Conservation (phyloP, 805 yeast species). For the Candida khao-thaluensis region DNA sequence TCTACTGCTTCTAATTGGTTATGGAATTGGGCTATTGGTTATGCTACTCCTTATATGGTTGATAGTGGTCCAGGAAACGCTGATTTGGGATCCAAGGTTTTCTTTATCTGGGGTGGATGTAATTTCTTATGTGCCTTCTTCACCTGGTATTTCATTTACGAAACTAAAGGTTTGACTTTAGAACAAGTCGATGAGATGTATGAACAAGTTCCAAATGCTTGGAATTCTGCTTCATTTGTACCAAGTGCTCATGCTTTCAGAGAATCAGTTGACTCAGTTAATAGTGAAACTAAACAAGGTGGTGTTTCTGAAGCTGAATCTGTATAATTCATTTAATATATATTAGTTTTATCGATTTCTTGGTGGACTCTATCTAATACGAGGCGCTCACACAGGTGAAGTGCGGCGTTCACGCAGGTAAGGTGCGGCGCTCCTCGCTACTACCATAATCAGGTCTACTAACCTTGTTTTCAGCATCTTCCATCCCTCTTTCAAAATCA, state of each 20-base stretch:
- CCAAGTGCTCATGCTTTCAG: slow-evolving; percentile 39
- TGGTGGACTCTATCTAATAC: too few species aligned
- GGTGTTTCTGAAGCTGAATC: slow-evolving; percentile 23
- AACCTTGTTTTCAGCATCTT: slow-evolving; percentile 22
- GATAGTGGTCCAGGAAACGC: slow-evolving; percentile 39
- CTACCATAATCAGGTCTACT: background rate
- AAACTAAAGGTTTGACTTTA: slow-evolving; percentile 42
- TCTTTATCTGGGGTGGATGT: slow-evolving; percentile 44
- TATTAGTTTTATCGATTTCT: background rate
- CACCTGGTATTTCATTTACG: slow-evolving; percentile 35
- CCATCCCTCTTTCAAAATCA: slow-evolving; percentile 34
- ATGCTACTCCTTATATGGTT: slow-evolving; percentile 43
- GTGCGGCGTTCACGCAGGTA: too few species aligned
- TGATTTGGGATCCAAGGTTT: slow-evolving; percentile 40
- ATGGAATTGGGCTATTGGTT: slow-evolving; percentile 42
- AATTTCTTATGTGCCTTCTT: slow-evolving; percentile 34
- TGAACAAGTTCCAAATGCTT: slow-evolving; percentile 30
- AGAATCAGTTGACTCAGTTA: slow-evolving; percentile 24
- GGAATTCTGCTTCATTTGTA: slow-evolving; percentile 35
- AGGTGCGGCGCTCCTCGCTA: too few species aligned
- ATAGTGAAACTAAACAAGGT: slow-evolving; percentile 28
- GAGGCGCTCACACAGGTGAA: too few species aligned
- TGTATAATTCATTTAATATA: slow-evolving; percentile 4
- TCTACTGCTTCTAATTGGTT: slow-evolving; percentile 43
- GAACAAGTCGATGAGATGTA: slow-evolving; percentile 43